These are phyloP conservation scores for Xylariomycetidae sp. DNA, from an alignment of 2,329 filamentous ascomycete genomes.

Conservation along the genomic window DNA sequence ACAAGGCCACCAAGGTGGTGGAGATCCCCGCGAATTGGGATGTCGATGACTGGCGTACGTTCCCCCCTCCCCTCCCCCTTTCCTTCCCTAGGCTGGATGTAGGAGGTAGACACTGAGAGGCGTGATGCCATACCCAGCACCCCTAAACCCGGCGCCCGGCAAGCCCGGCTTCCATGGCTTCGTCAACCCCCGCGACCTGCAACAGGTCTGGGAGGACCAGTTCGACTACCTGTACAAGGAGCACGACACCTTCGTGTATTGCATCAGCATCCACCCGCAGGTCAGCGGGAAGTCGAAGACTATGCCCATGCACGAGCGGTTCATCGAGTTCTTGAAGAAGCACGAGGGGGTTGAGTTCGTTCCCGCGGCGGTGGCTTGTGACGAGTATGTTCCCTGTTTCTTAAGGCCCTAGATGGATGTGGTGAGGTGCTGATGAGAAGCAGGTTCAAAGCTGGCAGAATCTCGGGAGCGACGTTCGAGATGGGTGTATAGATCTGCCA, in stretches of 20 bases:
- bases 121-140: too few species aligned
- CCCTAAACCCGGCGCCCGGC: background rate
- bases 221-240: conserved; percentile 1
- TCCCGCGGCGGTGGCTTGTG: background rate
- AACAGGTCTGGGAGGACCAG: conserved; percentile 3
- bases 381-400: background rate
- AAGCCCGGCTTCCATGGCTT: background rate
- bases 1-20: conserved; percentile 1
- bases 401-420: background rate
- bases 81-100: too few species aligned
- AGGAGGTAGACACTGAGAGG: too few species aligned
- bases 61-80: too few species aligned
- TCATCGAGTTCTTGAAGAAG: conserved; percentile 3
- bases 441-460: conserved; percentile 1
- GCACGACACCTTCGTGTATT: conserved; percentile 4
- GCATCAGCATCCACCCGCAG: conserved; percentile 6
- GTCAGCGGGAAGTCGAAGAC: conserved; percentile 2
- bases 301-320: conserved; percentile 4
- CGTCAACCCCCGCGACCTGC: conserved; percentile 2
- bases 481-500: conserved; percentile 1
- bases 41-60: conserved; percentile 4
- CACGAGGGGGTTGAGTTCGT: conserved; percentile 5
- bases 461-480: background rate
- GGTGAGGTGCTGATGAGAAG: background rate
- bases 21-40: conserved; percentile 4